These are phyloP conservation scores for Rhipidocladum racemiflorum DNA, from an alignment of 176 grass and related monocot genomes.

Conservation along the genomic window DNA sequence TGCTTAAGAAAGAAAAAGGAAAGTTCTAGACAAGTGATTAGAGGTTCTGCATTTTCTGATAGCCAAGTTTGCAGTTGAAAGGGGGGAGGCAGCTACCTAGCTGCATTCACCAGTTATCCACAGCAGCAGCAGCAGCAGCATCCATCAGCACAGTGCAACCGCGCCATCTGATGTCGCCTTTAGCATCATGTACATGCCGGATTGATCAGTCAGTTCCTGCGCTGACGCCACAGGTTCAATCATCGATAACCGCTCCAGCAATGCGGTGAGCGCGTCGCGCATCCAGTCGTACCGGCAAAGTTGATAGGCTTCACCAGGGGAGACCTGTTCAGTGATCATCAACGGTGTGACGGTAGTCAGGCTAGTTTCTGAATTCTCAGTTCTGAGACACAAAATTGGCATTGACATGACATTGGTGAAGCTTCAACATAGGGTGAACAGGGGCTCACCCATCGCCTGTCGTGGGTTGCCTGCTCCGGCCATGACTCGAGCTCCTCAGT, in stretches of 20 bases:
- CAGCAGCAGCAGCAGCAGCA: background rate
- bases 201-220: conserved; percentile 33
- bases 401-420: background rate
- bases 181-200: conserved; percentile 64
- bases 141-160: conserved; percentile 56
- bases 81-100: background rate
- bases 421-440: background rate
- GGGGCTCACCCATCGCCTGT: conserved; percentile 60
- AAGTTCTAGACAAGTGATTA: conserved; percentile 15
- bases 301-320: conserved; percentile 49
- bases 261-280: conserved; percentile 69
- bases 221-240: conserved; percentile 20
- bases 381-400: background rate
- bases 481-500: conserved; percentile 71
- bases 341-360: background rate
- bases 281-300: conserved; percentile 90
- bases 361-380: conserved; percentile 6
- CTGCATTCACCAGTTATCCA: conserved; percentile 29
- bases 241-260: conserved; percentile 41
- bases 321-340: conserved; percentile 45
- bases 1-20: background rate
- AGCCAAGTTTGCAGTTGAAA: conserved; percentile 10
- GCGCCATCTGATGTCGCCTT: conserved; percentile 45
- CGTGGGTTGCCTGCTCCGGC: conserved; percentile 60
- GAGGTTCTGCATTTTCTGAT: conserved; percentile 12